Conservation (phyloP, 306 rosid species). For the Lathyrus oleraceus region DNA sequence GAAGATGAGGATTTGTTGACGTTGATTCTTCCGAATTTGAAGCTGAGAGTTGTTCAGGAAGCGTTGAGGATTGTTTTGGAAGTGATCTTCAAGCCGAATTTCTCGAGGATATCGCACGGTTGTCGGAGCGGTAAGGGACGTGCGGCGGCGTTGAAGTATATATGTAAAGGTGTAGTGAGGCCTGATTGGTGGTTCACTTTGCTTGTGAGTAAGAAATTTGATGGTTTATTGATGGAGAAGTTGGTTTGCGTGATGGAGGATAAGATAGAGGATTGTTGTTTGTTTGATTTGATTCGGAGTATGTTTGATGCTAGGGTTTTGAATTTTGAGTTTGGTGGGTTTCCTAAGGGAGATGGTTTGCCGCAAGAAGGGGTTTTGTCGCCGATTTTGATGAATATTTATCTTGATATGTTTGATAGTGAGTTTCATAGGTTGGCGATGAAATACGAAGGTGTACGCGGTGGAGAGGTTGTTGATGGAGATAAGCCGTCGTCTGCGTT, state of each 20-base stretch:
- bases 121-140: constrained; percentile 89
- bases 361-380: constrained; percentile 92
- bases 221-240: constrained; percentile 53
- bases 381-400: constrained; percentile 81
- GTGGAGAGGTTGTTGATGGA: constrained; percentile 29
- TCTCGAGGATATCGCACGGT: constrained; percentile 86
- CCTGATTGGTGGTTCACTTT: constrained; percentile 91
- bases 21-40: constrained; percentile 75
- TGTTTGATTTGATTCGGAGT: constrained; percentile 48
- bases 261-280: constrained; percentile 67
- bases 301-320: constrained; percentile 74
- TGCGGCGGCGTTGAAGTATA: constrained; percentile 61
- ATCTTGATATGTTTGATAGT: constrained; percentile 75
- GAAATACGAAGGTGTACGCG: constrained; percentile 73
- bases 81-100: constrained; percentile 74
- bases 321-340: constrained; percentile 89
- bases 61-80: constrained; percentile 79
- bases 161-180: constrained; percentile 57
- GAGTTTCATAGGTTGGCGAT: constrained; percentile 79
- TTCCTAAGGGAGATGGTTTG: constrained; percentile 84
- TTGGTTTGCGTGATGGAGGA: constrained; percentile 66
- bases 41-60: constrained; percentile 74
- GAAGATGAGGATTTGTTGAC: constrained; percentile 30
- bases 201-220: constrained; percentile 58
- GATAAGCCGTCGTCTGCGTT: constrained; percentile 55